Evolutionary conservation across 176 grass and related monocot species (phyloP), one percentile per base, ranked within the genome.

Genomic region (Triticum monococcum): DNA sequence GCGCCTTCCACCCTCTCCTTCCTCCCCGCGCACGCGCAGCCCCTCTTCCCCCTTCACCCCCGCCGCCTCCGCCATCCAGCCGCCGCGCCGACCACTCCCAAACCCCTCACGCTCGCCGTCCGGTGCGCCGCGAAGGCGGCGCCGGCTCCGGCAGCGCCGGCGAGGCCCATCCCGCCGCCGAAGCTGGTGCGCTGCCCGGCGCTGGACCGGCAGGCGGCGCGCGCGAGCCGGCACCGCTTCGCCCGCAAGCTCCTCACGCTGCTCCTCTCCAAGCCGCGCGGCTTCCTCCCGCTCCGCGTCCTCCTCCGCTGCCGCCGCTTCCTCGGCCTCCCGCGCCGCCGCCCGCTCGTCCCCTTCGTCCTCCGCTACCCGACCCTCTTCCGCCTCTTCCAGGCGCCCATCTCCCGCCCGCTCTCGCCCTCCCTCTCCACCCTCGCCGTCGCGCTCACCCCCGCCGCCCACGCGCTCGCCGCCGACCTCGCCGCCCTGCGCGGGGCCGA

Each of bases 391-490:
- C 72, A 75, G 13, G 72, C 72, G 3, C 72, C 72, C 41, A 18
- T 43, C 72, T 48, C 72, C 41, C 43, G 72, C 72, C 41, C 72
- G 3, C 72, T 75, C 23, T 75, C 72, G 7, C 72, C 72, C 41
- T 75, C 72, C 72, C 72, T 75, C 72, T 75, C 40, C 72, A 50
- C 72, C 72, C 72, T 75, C 72, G 72, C 72, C 72, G 72, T 75
- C 43, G 24, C 24, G n/a, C 72, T 75, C 43, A 75, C 43, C 72
- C 72, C 72, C 43, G 72, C 72, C 43, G 72, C 72, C 14, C 43
- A 26, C 0, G 72, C 43, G 43, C 72, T 75, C 72, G 72, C 72
- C 72, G 72, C 72, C 72, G 24, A 75, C 24, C 43, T 75, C 24
- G 72, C 72, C 43, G 43, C 72, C 72, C 72, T 52, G 7, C 72